Base-by-base conservation (phyloP, 208 protist species). In the Leishmania turanica region DNA sequence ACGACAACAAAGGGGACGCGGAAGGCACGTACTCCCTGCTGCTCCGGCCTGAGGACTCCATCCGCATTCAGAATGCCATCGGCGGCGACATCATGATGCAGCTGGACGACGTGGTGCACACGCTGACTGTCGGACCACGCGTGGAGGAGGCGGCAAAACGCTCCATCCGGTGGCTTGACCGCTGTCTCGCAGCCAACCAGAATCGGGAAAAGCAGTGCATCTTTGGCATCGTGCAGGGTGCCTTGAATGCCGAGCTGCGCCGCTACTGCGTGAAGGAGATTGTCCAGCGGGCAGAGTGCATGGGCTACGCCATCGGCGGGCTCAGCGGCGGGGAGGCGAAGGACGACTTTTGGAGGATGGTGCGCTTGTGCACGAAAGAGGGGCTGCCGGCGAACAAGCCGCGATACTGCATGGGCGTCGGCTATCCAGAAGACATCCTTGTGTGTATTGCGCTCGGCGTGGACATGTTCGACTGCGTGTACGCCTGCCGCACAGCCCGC, bases 401-500 rank as follows among this genome's bases (percentile, higher is more conserved):
- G 24, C 86, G 99, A 19, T 99, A 99, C 87, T 97, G 97, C 68
- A 99, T 99, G 99, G 99, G 99, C 71, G 99, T 99, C 11, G 96
- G 97, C 9, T 99, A 99, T 82, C 97, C 99, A 24, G 90, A 99
- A 42, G 99, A 99, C 90, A 96, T 99, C 47, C 94, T 99, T 1
- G 98, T 99, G 27, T 99, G 99, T 85, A 96, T 97, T 17, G 97
- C 97, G 3, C 90, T 99, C 19, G 99, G 99, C 37, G 99, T 99
- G 21, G 99, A 99, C 88, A 99, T 99, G 99, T 99, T 99, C 80
- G 99, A 99, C 87, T 99, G 99, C 89, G 99, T 99, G n/a, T 99
- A 98, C 80, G 98, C 99, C 8, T 99, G 98, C 71, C 86, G 99
- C 45, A 99, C 99, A 2, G 99, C 99, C 11, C 89, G 99, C 68